phyloP scores from a whole-genome alignment of 192 early-diverging fungal species.

The Dissophora globulifera region DNA sequence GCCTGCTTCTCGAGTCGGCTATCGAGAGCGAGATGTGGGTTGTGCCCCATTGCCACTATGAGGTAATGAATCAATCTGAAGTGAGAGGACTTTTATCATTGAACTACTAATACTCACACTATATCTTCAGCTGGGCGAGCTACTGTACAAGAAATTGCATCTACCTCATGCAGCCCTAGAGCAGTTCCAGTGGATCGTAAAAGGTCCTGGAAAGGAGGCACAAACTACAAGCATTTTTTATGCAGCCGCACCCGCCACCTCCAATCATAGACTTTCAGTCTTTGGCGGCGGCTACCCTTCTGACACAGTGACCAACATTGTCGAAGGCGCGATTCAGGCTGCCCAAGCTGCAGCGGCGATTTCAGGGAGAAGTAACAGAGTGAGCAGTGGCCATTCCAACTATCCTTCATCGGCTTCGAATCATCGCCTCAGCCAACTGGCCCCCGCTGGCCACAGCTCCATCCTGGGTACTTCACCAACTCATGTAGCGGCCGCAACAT shows the following conservation, averaged over 20 bases:
- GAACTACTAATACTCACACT: too few relatives aligned
- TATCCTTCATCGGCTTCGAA: constrained; percentile 26
- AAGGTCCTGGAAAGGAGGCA: constrained; percentile 49
- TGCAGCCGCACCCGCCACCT: constrained; percentile 1
- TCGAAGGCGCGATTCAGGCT: constrained; percentile 20
- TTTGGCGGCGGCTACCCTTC: constrained; percentile 47
- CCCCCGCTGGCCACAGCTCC: constrained; percentile 1
- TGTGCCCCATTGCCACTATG: constrained; percentile 54
- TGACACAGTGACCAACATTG: constrained; percentile 34
- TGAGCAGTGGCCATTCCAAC: constrained; percentile 7
- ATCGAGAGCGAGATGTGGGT: constrained; percentile 58
- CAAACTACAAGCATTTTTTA: constrained; percentile 25
- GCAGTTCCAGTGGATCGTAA: constrained; percentile 57
- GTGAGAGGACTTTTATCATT: too few relatives aligned
- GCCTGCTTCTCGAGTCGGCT: constrained; percentile 39
- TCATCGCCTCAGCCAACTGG: constrained; percentile 41
- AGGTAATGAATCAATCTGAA: constrained; percentile 25
- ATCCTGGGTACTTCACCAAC: constrained; percentile 4
- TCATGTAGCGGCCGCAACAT: background rate
- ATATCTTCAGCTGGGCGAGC: constrained; percentile 51
- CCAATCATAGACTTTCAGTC: constrained; percentile 45
- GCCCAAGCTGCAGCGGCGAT: background rate
- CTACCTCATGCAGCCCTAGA: constrained; percentile 52
- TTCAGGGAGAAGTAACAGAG: background rate
- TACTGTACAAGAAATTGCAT: constrained; percentile 49